Base-by-base conservation (phyloP, 164 flowering plant genomes). In the Nymphaea thermarum region DNA sequence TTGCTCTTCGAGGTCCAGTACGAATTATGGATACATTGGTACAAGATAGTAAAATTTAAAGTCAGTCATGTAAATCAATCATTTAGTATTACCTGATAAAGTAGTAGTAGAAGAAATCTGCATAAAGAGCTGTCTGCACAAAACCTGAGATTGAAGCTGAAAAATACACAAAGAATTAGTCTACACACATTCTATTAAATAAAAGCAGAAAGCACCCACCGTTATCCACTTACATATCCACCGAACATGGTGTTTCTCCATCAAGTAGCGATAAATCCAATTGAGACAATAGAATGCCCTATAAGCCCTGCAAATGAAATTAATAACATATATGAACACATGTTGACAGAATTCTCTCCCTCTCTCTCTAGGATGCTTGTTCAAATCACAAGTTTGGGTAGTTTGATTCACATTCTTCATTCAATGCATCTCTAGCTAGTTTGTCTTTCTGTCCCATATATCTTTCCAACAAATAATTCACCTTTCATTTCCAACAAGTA, bases 211-310 rank as follows among this genome's bases (percentile, higher is more conserved):
- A 10, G 61, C 60, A 65, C 65, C 8, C 4, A 25, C 43, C 25
- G 2, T 15, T 47, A 6, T 47, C 43, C 15, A 17, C 83, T 74
- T 80, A 90, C 98, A 74, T 73, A 92, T 87, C 98, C 98, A 87
- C 71, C 89, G 78, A 47, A 65, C 72, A 67, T 86, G 83, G 65
- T 78, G 80, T n/a, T 55, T 63, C 75, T 90, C 98, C 10, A 87
- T 80, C 73, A 87, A 79, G 72, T 88, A 90, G 64, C 98, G 91
- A 74, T 87, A 92, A 57, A 86, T 81, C 98, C 98, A 92, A 77
- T 92, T 90, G 62, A 90, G 80, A 62, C 90, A 82, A 79, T 92
- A 92, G 25, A 92, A 76, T 47, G 81, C 91, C 14, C 96, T 88
- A 79, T 92, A 92, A 44, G 96, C 93, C 71, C 98, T 92, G 87